These are phyloP conservation scores for Senecio squalidus DNA, from an alignment of 140 eudicot species.

Conservation along the genomic window DNA sequence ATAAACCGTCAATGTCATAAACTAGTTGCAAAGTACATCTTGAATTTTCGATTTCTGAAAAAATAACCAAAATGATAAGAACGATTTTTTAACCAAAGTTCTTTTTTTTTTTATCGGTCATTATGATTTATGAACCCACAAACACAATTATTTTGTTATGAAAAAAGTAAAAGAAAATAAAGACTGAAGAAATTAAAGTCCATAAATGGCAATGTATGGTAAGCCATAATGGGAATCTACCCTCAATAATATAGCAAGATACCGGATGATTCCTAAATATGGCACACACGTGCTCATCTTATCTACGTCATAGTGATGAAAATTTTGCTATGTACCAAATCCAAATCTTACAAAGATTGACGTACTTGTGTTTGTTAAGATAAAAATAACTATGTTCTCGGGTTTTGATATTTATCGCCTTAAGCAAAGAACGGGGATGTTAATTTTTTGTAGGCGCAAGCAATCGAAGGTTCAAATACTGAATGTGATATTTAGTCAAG, in stretches of 20 bases:
- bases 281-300: neutral
- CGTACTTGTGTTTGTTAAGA: neutral
- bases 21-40: too few species aligned
- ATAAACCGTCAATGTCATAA: too few species aligned
- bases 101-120: too few species aligned
- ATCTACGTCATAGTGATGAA: neutral
- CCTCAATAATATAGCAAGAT: neutral
- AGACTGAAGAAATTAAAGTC: neutral
- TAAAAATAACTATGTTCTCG: too few species aligned
- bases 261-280: neutral
- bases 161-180: too few species aligned
- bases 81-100: too few species aligned
- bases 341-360: neutral
- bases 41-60: too few species aligned
- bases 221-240: neutral
- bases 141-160: too few species aligned
- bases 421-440: too few species aligned
- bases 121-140: too few species aligned
- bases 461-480: slow-evolving; percentile 44
- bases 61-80: too few species aligned
- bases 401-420: too few species aligned
- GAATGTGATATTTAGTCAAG: slow-evolving; percentile 50
- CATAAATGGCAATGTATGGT: neutral
- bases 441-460: slow-evolving; percentile 21
- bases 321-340: neutral